Conservation (phyloP, 176 grass and related monocot genomes). For the Chrysopogon serrulatus region DNA sequence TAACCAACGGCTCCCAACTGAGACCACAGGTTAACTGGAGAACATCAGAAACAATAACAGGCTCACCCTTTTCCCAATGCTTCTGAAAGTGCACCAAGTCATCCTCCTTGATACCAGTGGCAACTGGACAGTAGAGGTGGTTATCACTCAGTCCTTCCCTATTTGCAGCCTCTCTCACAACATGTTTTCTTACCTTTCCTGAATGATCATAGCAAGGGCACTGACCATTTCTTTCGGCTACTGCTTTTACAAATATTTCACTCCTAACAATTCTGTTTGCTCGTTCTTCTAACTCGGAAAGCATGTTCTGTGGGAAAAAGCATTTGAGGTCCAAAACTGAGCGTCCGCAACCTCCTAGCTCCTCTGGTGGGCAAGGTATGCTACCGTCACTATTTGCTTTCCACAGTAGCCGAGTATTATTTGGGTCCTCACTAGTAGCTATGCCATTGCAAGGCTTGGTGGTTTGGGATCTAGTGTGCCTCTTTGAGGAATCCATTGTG, state of each 20-base stretch:
- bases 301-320: constrained; percentile 30
- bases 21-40: constrained; percentile 56
- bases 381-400: constrained; percentile 49
- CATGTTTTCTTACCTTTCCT: constrained; percentile 9
- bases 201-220: constrained; percentile 39
- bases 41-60: constrained; percentile 64
- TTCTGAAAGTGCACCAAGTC: constrained; percentile 63
- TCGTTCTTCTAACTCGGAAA: constrained; percentile 33
- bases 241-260: constrained; percentile 9
- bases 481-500: not conserved
- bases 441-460: not conserved
- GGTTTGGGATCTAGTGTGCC: not conserved
- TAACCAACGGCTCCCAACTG: constrained; percentile 82
- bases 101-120: constrained; percentile 30
- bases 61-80: constrained; percentile 72
- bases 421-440: not conserved
- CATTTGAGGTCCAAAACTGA: constrained; percentile 46
- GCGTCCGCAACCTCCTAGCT: constrained; percentile 48
- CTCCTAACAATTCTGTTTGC: constrained; percentile 32
- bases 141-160: constrained; percentile 60
- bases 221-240: not conserved
- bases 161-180: constrained; percentile 32
- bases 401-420: constrained; percentile 27
- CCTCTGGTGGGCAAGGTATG: constrained; percentile 69
- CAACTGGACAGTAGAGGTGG: constrained; percentile 53